Evolutionary conservation across 139 green algal species (phyloP).

Genomic region (Chlorella sp.): DNA sequence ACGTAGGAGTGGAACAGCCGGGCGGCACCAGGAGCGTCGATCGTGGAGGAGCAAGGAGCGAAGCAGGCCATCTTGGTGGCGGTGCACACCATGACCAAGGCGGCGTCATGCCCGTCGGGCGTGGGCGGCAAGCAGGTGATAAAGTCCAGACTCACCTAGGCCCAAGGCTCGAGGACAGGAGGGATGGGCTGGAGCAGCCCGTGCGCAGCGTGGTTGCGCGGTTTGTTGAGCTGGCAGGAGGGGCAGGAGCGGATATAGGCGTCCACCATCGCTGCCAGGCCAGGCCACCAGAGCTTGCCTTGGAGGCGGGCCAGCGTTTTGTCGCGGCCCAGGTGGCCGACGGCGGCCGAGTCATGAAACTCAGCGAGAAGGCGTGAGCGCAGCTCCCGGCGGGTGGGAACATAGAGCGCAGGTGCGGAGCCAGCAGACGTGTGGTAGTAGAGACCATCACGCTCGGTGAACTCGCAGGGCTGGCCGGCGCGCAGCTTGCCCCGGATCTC

Average conservation of each 20-base stretch:
- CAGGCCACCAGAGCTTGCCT: constrained; percentile 33
- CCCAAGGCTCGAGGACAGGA: constrained; percentile 15
- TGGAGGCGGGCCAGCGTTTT: too few species aligned
- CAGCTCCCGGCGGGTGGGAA: neutral
- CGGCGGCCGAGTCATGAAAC: neutral
- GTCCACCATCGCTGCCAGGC: neutral
- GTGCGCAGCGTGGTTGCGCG: neutral
- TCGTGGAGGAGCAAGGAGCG: constrained; percentile 1
- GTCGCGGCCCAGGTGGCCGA: neutral
- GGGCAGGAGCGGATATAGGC: too few species aligned
- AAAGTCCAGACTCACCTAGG: constrained; percentile 31
- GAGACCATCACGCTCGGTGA: too few species aligned
- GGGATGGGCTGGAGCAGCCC: constrained; percentile 28
- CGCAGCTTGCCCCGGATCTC: too few species aligned
- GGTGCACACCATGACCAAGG: constrained; percentile 37
- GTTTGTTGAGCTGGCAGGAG: constrained; percentile 42
- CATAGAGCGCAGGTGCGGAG: too few species aligned
- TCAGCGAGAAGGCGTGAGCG: neutral
- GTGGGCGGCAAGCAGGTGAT: constrained; percentile 27
- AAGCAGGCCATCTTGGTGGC: constrained; percentile 25
- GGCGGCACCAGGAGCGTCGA: neutral
- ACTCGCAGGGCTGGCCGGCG: too few species aligned
- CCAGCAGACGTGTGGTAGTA: too few species aligned
- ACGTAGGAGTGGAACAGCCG: constrained; percentile 26
- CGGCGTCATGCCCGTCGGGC: constrained; percentile 27